phyloP scores from a whole-genome alignment of 2,329 filamentous ascomycete genomes.

The Fusarium algeriense region DNA sequence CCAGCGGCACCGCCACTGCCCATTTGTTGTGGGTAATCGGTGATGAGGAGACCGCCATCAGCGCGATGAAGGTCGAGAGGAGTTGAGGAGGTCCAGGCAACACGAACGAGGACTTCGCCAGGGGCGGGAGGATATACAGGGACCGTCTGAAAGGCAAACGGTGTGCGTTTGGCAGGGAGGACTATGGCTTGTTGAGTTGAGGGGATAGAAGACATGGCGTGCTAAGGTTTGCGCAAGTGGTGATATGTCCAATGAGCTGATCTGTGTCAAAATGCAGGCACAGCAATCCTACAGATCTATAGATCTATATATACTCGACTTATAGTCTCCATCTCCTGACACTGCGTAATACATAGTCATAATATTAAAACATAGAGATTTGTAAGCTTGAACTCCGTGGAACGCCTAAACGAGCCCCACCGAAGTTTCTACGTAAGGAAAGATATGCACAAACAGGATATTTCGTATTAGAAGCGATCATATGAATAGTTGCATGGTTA shows the following conservation, averaged over 20 bases:
- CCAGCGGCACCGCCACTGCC: conserved; percentile 66
- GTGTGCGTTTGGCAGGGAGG: conserved; percentile 64
- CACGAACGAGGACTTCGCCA: conserved; percentile 65
- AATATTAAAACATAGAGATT: conserved; percentile 6
- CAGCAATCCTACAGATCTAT: not conserved
- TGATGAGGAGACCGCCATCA: conserved; percentile 68
- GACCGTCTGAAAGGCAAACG: conserved; percentile 68
- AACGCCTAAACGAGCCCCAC: conserved; percentile 17
- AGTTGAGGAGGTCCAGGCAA: conserved; percentile 70
- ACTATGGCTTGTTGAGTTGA: conserved; percentile 73
- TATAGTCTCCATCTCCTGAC: not conserved
- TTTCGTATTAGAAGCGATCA: not conserved
- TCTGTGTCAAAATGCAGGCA: not conserved
- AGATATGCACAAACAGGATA: not conserved
- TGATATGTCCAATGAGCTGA: not conserved
- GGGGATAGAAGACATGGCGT: conserved; percentile 58
- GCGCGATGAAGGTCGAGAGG: conserved; percentile 72
- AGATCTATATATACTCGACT: not conserved
- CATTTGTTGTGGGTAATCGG: conserved; percentile 61
- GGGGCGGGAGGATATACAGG: conserved; percentile 50
- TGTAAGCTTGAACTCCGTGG: conserved; percentile 30
- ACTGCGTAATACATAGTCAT: not conserved
- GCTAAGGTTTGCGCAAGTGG: not conserved
- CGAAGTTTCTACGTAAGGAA: conserved; percentile 3
- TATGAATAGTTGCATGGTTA: not conserved